Percentiles rank a stretch among this genome's conserved stretches.
Evolutionary conservation across 257 asterid genomes (phyloP).

Genomic region (Eustoma russellianum): DNA sequence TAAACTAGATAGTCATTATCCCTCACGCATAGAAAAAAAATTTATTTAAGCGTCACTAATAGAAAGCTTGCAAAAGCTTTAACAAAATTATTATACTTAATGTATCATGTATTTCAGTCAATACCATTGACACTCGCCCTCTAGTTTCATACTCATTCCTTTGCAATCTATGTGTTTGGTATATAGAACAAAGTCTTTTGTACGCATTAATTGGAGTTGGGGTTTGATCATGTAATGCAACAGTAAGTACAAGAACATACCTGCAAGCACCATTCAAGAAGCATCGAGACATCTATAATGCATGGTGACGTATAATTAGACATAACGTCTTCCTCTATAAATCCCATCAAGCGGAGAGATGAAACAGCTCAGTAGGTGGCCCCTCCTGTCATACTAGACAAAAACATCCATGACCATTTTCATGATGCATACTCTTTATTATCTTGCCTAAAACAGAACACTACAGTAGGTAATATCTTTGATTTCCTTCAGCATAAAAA

Average conservation of each 20-base stretch:
- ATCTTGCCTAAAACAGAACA: too few species aligned
- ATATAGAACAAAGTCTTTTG: not conserved
- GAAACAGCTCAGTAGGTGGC: constrained; percentile 98
- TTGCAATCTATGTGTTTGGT: not conserved
- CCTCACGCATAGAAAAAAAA: too few species aligned
- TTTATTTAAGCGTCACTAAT: too few species aligned
- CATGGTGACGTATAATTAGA: constrained; percentile 32
- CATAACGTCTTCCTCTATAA: constrained; percentile 50
- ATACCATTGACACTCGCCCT: too few species aligned
- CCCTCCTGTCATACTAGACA: constrained; percentile 91
- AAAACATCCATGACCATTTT: constrained; percentile 43
- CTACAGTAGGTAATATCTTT: too few species aligned
- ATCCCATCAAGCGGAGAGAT: constrained; percentile 90
- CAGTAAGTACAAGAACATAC: constrained; percentile 22
- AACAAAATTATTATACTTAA: too few species aligned
- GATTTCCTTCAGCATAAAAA: too few species aligned
- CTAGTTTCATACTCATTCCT: not conserved
- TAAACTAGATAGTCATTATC: too few species aligned
- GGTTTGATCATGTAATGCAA: not conserved
- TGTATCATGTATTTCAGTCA: too few species aligned
- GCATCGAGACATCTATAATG: constrained; percentile 52
- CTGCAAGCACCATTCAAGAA: constrained; percentile 88
- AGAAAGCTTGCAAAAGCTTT: too few species aligned
- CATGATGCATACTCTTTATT: not conserved
- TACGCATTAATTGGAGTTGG: not conserved